These are phyloP conservation scores for Penicillium desertorum DNA, from an alignment of 495 filamentous ascomycete species.

Conservation along the genomic window DNA sequence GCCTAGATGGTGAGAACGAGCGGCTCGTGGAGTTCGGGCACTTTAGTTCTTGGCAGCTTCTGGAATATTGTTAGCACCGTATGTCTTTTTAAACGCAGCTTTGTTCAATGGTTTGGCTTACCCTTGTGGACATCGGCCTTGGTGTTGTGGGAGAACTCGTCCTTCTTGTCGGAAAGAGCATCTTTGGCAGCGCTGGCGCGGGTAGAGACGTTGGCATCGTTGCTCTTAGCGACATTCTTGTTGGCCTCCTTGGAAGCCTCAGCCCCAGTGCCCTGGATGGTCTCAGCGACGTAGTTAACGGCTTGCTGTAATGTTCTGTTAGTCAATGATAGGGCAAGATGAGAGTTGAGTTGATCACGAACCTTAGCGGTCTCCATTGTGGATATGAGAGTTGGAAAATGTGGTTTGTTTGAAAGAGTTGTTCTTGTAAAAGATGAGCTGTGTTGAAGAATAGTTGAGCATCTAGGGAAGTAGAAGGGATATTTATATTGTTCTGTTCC, in stretches of 20 bases:
- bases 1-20: background rate
- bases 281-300: slow-evolving; percentile 19
- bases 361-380: slow-evolving; percentile 14
- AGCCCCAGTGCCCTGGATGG: slow-evolving; percentile 14
- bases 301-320: slow-evolving; percentile 7
- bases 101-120: background rate
- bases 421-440: background rate
- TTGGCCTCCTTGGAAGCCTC: slow-evolving; percentile 21
- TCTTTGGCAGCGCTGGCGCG: slow-evolving; percentile 20
- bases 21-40: background rate
- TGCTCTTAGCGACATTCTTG: slow-evolving; percentile 16
- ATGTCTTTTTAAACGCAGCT: background rate
- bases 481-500: slow-evolving; percentile 1
- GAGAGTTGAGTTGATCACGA: background rate
- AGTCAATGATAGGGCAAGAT: background rate
- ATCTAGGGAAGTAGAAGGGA: background rate
- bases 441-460: background rate
- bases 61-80: background rate
- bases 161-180: slow-evolving; percentile 16
- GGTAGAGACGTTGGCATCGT: slow-evolving; percentile 13
- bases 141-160: slow-evolving; percentile 13
- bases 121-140: slow-evolving; percentile 21
- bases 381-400: background rate
- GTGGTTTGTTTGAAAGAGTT: background rate
- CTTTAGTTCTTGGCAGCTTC: slow-evolving; percentile 14